Evolutionary conservation across 345 rosid genomes (phyloP), one percentile per base, ranked within the genome.

Genomic region (Gossypium sturtianum): DNA sequence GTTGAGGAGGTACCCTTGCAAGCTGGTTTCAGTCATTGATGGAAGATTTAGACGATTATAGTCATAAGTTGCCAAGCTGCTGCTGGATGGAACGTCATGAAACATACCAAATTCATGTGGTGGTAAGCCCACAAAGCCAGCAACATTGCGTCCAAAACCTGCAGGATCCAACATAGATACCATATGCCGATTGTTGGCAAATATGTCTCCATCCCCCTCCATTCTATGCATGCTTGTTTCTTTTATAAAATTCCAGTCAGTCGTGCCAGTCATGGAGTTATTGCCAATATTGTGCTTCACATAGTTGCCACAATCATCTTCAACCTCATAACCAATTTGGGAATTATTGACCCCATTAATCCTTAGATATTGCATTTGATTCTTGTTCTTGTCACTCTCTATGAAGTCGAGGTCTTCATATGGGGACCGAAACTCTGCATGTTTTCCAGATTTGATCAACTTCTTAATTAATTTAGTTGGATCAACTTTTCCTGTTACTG

Each of bases 401-500:
- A 53, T 34, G 22, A 72, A 53, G 2, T 43, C 16, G 34, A 57
- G 63, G 67, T 72, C 56, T 38, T 72, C 74, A 53, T 17, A 71
- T 65, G 83, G 83, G 76, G 80, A 80, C 83, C 80, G 73, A 64
- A 86, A 66, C 81, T 87, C 82, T n/a, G 91, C 95, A 79, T 74
- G 77, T 80, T 92, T 92, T 5, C 93, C 90, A 66, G 84, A 85
- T 68, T 72, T 84, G 61, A 51, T 75, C 79, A 92, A 71, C 85
- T 77, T 89, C 79, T 83, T 85, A 38, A 90, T 68, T 60, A 90
- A 74, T 76, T 58, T 68, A 47, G 76, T 83, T 34, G 91, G 76
- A 75, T 84, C 86, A 63, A 89, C 87, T 65, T 60, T 80, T 9
- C 95, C 97, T 64, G 81, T 85, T 44, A 92, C 91, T 4, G 75